Base-by-base conservation (phyloP, 2,329 filamentous ascomycete species). In the Talaromyces piceae region DNA sequence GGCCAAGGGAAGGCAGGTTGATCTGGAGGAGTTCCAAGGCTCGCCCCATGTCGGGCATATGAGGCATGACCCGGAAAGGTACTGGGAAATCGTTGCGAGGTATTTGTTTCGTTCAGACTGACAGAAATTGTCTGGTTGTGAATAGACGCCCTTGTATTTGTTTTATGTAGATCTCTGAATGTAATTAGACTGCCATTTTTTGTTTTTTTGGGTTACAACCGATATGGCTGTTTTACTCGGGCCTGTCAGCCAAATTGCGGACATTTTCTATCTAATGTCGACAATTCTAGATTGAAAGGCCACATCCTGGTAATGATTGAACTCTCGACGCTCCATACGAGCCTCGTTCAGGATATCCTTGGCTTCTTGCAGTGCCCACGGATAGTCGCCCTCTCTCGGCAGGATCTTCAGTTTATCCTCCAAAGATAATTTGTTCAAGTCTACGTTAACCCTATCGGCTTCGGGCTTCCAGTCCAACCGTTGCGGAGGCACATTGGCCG, bases 401-500 rank as follows among this genome's bases (percentile, higher is more conserved):
- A 53, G 12, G 9, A 51, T 26, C 11, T 50, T 45, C 5, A 51
- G 52, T 28, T 53, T 48, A 39, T 63, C 60, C 13, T 62, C 55
- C 20, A 60, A 12, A 4, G 61, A 53, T 11, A 63, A 41, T 31
- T 56, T 54, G 3, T 44, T 54, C 50, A 64, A 53, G 18, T 54
- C 49, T 11, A 46, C 4, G 11, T 41, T 53, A 22, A 55, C 5
- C 12, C 51, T 16, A 7, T 55, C 46, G 5, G 56, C 52, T 8
- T 68, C 63, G 0, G 53, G 50, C 62, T 67, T 71, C 69, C 77
- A 81, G 22, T 73, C 67, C 22, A 68, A 56, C 54, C 74, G 73
- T 60, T 80, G 78, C 1, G 76, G 76, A 3, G 77, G 76, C 0
- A 79, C 69, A 52, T 80, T 77, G 1, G 71, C 69, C 0, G 75